Evolutionary conservation across 306 rosid species (phyloP).

Genomic region (Gynostemma pentaphyllum): DNA sequence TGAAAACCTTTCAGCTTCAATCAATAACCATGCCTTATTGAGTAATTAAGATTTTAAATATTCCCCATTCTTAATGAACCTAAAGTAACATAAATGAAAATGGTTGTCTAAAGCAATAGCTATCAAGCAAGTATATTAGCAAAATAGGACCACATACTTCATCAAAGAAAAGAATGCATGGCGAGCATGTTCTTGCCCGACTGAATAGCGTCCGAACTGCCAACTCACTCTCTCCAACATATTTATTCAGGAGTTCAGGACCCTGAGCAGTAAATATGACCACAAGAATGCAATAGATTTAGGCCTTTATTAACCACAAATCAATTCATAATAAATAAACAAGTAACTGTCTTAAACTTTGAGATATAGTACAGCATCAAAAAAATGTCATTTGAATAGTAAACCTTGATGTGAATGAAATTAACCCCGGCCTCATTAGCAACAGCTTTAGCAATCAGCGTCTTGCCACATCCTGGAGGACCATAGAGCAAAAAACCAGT

Average conservation of each 20-base stretch:
- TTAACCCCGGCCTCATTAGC: conserved; percentile 88
- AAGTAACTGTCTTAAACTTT: background rate
- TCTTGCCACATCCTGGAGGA: conserved; percentile 94
- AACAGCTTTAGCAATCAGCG: conserved; percentile 80
- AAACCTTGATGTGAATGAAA: conserved; percentile 63
- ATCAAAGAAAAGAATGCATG: conserved; percentile 70
- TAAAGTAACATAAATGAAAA: background rate
- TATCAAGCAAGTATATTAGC: background rate
- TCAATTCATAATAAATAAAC: background rate
- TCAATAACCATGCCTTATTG: background rate
- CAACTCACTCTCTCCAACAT: conserved; percentile 75
- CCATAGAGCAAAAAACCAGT: conserved; percentile 81
- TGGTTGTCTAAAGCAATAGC: background rate
- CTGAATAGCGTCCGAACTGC: conserved; percentile 48
- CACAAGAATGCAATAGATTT: background rate
- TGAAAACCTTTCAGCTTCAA: background rate
- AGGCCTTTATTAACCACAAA: background rate
- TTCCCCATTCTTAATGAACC: background rate
- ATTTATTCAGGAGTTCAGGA: conserved; percentile 73
- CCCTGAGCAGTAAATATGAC: conserved; percentile 34
- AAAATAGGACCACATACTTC: conserved; percentile 44
- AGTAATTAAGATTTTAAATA: no score
- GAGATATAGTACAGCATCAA: no score
- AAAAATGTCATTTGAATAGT: background rate
- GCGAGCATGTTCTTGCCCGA: conserved; percentile 80